Evolutionary conservation across 176 grass and related monocot genomes (phyloP), one percentile per base, ranked within the genome.

Genomic region (Cocos nucifera): DNA sequence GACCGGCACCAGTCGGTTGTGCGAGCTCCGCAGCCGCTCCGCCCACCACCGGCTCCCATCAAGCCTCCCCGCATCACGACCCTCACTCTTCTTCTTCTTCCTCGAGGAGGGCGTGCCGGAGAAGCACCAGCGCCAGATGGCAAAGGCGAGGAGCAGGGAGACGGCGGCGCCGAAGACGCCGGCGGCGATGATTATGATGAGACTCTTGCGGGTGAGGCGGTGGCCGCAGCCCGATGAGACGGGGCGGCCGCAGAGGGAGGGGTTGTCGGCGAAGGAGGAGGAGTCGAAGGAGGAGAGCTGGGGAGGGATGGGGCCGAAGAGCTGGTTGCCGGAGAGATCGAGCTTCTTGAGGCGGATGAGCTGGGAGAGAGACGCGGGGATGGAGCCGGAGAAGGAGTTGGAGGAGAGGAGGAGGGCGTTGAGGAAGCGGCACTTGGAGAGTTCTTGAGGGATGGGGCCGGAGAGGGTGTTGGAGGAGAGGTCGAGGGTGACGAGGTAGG

Each of bases 131-230:
- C 52, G 51, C 65, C 65, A 68, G 18, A 68, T 48, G 25, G 53
- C 26, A 15, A 56, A 68, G 27, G 65, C 65, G n/a, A 68, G 26
- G 18, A 19, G 5, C 25, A 68, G 27, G 4, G 65, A 56, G 12
- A 19, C 65, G 27, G 16, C 52, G 28, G 65, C 65, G 27, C 65
- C 53, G 29, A 68, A 56, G 3, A 56, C 53, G 27, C 65, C 65
- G 53, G 65, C 65, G 19, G 65, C 52, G 3, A 68, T 27, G 65
- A 68, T 68, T 27, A 68, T 48, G 28, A 68, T 68, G 53, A 68
- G 23, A 3, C 29, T 68, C 52, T 53, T 68, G 24, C 14, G 24
- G 10, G 65, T 17, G 12, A 7, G 65, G 26, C 28, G 35, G 3
- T 28, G 4, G 12, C 51, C 26, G n/a, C 65, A 19, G 16, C 49